Conservation (phyloP, 1,139 yeast species). For the Yamadazyma friedrichii region DNA sequence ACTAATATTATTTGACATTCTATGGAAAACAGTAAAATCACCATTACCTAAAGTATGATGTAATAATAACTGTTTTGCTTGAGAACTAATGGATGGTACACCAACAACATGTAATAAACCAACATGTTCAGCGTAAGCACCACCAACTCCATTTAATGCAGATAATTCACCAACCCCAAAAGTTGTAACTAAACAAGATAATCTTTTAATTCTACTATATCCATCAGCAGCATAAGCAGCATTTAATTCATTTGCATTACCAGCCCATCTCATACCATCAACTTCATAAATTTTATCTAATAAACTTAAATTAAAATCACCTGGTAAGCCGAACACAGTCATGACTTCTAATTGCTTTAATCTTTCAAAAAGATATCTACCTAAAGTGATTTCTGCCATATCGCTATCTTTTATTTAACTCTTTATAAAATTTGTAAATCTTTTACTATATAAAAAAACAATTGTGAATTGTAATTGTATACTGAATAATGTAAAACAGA, state of each 20-base stretch:
- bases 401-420: constrained; percentile 2
- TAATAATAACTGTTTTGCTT: constrained; percentile 37
- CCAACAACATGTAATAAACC: constrained; percentile 43
- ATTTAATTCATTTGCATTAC: constrained; percentile 43
- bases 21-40: constrained; percentile 45
- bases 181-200: constrained; percentile 39
- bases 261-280: constrained; percentile 40
- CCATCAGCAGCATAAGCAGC: constrained; percentile 48
- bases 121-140: constrained; percentile 43
- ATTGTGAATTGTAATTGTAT: neutral
- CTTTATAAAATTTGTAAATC: neutral
- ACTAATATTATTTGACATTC: constrained; percentile 62
- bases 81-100: constrained; percentile 38
- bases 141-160: constrained; percentile 42
- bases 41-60: constrained; percentile 50
- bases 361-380: constrained; percentile 45
- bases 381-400: constrained; percentile 41
- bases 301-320: constrained; percentile 39
- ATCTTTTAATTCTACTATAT: constrained; percentile 37
- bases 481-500: neutral
- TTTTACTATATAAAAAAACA: constrained; percentile 1
- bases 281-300: constrained; percentile 41
- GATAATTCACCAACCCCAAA: constrained; percentile 44
- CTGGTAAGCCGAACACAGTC: constrained; percentile 44
- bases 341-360: constrained; percentile 39